Percentiles rank a stretch among this genome's conserved stretches.
Conservation (phyloP, 2,329 filamentous ascomycete genomes). For the Cladophialophora chaetospira region DNA sequence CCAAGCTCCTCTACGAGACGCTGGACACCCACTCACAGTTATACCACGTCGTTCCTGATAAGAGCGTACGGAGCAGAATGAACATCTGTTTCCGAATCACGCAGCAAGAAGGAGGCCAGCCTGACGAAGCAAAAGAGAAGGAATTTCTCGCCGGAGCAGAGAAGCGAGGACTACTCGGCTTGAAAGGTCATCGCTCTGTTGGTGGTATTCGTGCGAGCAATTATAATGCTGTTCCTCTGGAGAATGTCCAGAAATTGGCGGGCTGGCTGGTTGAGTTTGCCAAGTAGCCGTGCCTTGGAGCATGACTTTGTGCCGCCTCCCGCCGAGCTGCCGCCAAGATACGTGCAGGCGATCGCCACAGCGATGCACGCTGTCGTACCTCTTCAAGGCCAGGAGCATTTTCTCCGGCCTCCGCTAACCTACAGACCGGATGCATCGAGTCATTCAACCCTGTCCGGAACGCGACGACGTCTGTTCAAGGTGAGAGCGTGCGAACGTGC, state of each 20-base stretch:
- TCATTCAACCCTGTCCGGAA: too few relatives aligned
- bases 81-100: constrained; percentile 89
- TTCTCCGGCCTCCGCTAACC: too few relatives aligned
- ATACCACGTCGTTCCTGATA: constrained; percentile 77
- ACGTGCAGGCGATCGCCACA: too few relatives aligned
- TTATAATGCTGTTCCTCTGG: constrained; percentile 76
- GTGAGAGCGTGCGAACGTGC: too few relatives aligned
- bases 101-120: constrained; percentile 44
- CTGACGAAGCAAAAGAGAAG: constrained; percentile 62
- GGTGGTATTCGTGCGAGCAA: constrained; percentile 85
- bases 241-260: constrained; percentile 47
- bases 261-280: constrained; percentile 55
- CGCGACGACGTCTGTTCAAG: too few relatives aligned
- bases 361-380: too few relatives aligned
- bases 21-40: constrained; percentile 69
- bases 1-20: constrained; percentile 71
- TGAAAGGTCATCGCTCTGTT: constrained; percentile 87
- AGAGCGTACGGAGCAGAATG: constrained; percentile 78
- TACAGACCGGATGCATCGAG: too few relatives aligned
- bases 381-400: too few relatives aligned
- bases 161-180: constrained; percentile 68
- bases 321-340: too few relatives aligned
- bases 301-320: too few relatives aligned
- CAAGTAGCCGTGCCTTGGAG: too few relatives aligned
- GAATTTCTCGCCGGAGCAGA: constrained; percentile 74